Evolutionary conservation across 1,139 yeast species (phyloP), one percentile per base, ranked within the genome.

Genomic region (Hansenula sp.): DNA sequence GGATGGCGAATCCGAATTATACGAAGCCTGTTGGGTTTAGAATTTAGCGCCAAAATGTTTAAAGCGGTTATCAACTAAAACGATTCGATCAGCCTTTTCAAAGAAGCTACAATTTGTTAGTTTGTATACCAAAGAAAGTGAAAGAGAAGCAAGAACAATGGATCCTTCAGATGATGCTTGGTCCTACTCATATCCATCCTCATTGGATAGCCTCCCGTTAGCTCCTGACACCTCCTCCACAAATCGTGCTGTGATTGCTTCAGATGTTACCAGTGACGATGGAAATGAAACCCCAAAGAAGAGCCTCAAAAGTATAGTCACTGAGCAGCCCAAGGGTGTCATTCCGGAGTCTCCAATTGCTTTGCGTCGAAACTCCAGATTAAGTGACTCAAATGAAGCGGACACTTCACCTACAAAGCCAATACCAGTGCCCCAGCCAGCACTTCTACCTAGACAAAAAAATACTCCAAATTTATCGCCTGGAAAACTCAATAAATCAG

Each of bases 401-500:
- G 19, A 28, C 4, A 18, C 5, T 11, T 33, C 28, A 17, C 21
- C 31, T 16, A 5, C 30, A 11, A 25, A 16, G 16, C 24, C 28
- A 31, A 33, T 32, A 10, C 12, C 36, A 17, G 27, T 17, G 8
- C 46, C 52, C 10, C 36, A 48, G 18, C 45, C 54, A 10, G 42
- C 41, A n/a, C 28, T 49, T 15, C 33, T 46, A 3, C 43, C 55
- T 2, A 46, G 41, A 29, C 21, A 42, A 15, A 41, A 43, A 12
- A 42, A 33, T 29, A 36, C 44, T 11, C 3, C 42, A 3, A 42
- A 33, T n/a, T 18, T 44, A 10, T 29, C 34, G 13, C 41, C 32
- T 2, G 29, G 18, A 8, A 31, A 15, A 10, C 10, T 18, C 2
- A 24, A 41, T 2, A 79, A 79, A 52, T 67, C 82, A 3, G 60